Conservation (phyloP, 2,329 filamentous ascomycete species). For the Parasarocladium wereldwijsianum region DNA sequence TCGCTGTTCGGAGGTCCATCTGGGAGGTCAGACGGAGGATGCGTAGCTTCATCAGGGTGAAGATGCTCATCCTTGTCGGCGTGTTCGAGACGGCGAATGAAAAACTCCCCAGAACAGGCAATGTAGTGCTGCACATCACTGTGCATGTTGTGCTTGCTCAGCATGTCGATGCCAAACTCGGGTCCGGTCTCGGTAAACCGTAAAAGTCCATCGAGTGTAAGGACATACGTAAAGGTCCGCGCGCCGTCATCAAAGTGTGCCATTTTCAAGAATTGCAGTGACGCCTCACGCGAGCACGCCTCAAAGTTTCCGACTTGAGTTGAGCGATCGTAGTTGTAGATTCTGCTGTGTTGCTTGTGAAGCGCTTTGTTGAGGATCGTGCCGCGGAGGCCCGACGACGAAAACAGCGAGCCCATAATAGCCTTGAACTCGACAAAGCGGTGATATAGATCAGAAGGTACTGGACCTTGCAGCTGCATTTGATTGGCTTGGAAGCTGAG, state of each 20-base stretch:
- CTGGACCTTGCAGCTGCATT: constrained; percentile 73
- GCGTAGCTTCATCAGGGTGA: constrained; percentile 29
- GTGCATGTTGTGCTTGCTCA: constrained; percentile 96
- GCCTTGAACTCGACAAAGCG: constrained; percentile 88
- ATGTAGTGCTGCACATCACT: constrained; percentile 84
- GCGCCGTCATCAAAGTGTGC: constrained; percentile 76
- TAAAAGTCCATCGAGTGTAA: constrained; percentile 74
- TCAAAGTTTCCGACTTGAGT: constrained; percentile 60
- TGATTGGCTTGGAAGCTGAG: constrained; percentile 81
- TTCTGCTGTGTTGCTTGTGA: constrained; percentile 75
- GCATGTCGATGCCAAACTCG: constrained; percentile 83
- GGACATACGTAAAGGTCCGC: constrained; percentile 79
- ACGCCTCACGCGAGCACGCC: constrained; percentile 53
- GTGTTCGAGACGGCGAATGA: constrained; percentile 54
- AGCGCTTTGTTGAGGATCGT: constrained; percentile 70
- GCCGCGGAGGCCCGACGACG: constrained; percentile 60
- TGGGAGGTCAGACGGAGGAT: constrained; percentile 32
- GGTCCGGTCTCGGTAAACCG: constrained; percentile 93
- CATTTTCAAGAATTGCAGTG: constrained; percentile 71
- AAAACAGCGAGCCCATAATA: constrained; percentile 82
- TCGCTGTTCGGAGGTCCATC: constrained; percentile 28
- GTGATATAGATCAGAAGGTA: constrained; percentile 70
- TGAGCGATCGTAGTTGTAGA: constrained; percentile 74
- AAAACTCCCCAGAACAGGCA: constrained; percentile 86
- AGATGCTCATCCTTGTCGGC: constrained; percentile 26